Base-by-base conservation (phyloP, 129 eudicot species). In the Logfia minima region DNA sequence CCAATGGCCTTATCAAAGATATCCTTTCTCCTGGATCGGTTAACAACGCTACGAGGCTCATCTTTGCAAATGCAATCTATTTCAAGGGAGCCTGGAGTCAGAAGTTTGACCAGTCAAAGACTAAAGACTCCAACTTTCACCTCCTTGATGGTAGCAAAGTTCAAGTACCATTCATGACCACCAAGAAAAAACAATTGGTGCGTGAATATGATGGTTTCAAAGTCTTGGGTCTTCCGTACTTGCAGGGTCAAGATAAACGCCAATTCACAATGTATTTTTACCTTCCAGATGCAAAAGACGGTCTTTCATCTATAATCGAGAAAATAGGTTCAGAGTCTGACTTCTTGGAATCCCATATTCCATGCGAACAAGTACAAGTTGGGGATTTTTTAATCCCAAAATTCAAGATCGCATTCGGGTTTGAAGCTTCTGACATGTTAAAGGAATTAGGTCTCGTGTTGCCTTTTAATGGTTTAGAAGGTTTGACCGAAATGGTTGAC, bases 71-170 rank as follows among this genome's bases (percentile, higher is more conserved):
- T 70, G 89, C 86, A 8, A 31, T 84, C 59, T 86, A 80, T 51
- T 89, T 86, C 83, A 86, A 89, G 35, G 94, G 89, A 28, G 26
- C 82, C 8, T 89, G 90, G 93, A 70, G 31, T 21, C 21, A 75
- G 24, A 59, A 71, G 55, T 86, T 84, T 61, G 79, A 83, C 19
- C 37, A 8, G 0, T 32, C 70, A 34, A 11, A n/a, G 11, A 86
- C 88, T 3, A 68, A 45, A 58, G 41, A 81, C 17, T 23, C 8
- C 3, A 80, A 82, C 71, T 89, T 86, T 23, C 65, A 84, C 68
- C 89, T 82, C 14, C 53, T 77, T 24, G 69, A 68, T 26, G 84
- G 89, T 2, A 71, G 24, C 61, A 62, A 77, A 51, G 69, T 84
- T 79, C 82, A 70, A 63, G 80, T 75, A 29, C 88, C 86, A 0